Evolutionary conservation across 352 stramenopile genomes (phyloP), one percentile per base, ranked within the genome.

Genomic region (Globisporangium uncinulatum): DNA sequence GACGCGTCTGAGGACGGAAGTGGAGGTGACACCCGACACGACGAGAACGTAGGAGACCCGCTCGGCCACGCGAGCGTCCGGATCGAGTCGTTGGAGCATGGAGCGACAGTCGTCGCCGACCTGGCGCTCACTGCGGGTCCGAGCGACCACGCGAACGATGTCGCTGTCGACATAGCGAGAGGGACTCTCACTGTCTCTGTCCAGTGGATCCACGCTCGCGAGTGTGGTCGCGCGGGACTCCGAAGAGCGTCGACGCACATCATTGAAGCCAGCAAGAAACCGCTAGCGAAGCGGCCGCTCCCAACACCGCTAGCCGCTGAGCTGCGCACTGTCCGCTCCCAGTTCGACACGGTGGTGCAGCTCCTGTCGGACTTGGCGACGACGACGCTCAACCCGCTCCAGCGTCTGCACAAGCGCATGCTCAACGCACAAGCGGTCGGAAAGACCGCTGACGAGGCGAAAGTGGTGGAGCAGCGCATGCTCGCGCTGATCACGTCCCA

Each of bases 391-490:
- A 75, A 89, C 24, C 79, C 76, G n/a, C 67, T 89, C 29, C 42
- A 76, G 43, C 71, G 67, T 0, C 62, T 89, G 21, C 59, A 72
- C 42, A 77, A 70, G n/a, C 70, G 72, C 0, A 68, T 77, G 55
- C 24, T 65, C 5, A 65, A 74, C 0, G 79, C 82, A 1, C 73
- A 81, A n/a, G 59, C 54, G 0, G 67, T 51, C 5, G 75, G 73
- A 0, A 73, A 65, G 19, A 92, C 76, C n/a, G 79, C 82, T 6
- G 82, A 92, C 37, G 82, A 92, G 63, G 82, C 79, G 0, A 89
- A 92, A 57, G 67, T 86, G 31, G 66, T 88, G 3, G 82, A 89
- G 53, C 67, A 79, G 43, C 75, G 82, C 29, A 67, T 89, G 20
- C 39, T 69, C 7, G 67, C 60, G 6, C 39, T 72, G 2, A 61